Percentiles rank a stretch among this genome's conserved stretches.
Conservation (phyloP, 2,329 filamentous ascomycete genomes). For the Myriangium duriaei region DNA sequence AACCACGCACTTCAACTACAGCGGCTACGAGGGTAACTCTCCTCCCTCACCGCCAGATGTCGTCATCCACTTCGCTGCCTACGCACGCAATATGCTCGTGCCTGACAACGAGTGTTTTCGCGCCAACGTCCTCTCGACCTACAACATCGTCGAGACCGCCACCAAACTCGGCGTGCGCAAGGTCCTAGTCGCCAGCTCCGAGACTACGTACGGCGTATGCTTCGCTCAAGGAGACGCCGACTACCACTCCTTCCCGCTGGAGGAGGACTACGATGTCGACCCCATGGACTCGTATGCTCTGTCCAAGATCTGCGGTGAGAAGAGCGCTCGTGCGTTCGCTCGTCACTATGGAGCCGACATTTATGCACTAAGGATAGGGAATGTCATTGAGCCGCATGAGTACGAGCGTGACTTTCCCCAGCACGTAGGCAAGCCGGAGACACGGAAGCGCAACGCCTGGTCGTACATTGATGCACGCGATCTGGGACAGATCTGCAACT, state of each 20-base stretch:
- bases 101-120: conserved; percentile 48
- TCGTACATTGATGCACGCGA: conserved; percentile 51
- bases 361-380: conserved; percentile 48
- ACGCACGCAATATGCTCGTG: conserved; percentile 48
- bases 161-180: conserved; percentile 50
- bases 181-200: conserved; percentile 47
- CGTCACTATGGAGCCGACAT: conserved; percentile 45
- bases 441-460: conserved; percentile 47
- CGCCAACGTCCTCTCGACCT: conserved; percentile 43
- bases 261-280: conserved; percentile 46
- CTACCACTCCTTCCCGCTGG: conserved; percentile 45
- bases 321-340: conserved; percentile 44
- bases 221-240: conserved; percentile 47
- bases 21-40: conserved; percentile 33
- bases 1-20: conserved; percentile 44
- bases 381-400: conserved; percentile 50
- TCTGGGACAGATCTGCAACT: conserved; percentile 48
- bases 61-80: conserved; percentile 50
- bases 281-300: conserved; percentile 52
- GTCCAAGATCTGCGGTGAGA: conserved; percentile 47
- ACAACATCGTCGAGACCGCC: conserved; percentile 52
- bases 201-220: conserved; percentile 50
- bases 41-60: conserved; percentile 41
- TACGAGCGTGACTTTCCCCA: conserved; percentile 42
- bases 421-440: conserved; percentile 39